These are phyloP conservation scores for Aspergillus hortae DNA, from an alignment of 2,329 filamentous ascomycete species.

Conservation along the genomic window DNA sequence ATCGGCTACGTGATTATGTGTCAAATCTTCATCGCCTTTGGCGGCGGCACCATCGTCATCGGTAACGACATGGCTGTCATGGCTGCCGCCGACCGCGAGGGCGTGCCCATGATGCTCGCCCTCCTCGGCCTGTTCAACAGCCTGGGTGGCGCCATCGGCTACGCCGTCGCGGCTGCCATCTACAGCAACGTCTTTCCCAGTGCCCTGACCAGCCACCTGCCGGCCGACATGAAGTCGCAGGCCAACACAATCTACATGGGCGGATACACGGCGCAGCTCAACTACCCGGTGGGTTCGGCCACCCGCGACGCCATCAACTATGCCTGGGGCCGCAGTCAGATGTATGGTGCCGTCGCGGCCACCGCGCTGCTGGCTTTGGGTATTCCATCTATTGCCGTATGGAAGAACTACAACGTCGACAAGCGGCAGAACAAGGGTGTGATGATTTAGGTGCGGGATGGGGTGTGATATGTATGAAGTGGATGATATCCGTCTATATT, in stretches of 20 bases:
- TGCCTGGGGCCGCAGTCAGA: constrained; percentile 39
- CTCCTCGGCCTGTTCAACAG: constrained; percentile 33
- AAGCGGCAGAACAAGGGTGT: constrained; percentile 39
- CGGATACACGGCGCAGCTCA: constrained; percentile 23
- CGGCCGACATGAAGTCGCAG: constrained; percentile 25
- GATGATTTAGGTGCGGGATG: constrained; percentile 7
- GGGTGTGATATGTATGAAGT: not conserved
- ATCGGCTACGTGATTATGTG: constrained; percentile 54
- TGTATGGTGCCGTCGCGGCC: constrained; percentile 32
- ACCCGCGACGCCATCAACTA: constrained; percentile 32
- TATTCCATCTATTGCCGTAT: constrained; percentile 33
- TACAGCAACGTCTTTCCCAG: constrained; percentile 57
- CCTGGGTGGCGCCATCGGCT: constrained; percentile 34
- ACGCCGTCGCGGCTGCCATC: constrained; percentile 40
- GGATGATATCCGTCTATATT: not conserved
- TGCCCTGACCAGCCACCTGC: constrained; percentile 45
- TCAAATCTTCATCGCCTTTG: constrained; percentile 55
- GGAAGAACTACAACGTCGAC: constrained; percentile 39
- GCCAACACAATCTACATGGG: constrained; percentile 23
- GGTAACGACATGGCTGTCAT: constrained; percentile 58
- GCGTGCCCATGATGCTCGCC: constrained; percentile 47
- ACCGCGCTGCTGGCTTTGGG: constrained; percentile 30
- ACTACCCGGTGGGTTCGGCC: constrained; percentile 26
- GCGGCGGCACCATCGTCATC: constrained; percentile 53
- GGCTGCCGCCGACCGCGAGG: constrained; percentile 52